These are phyloP conservation scores for Calonectria pseudoreteaudii DNA, from an alignment of 2,329 filamentous ascomycete species.

Conservation along the genomic window DNA sequence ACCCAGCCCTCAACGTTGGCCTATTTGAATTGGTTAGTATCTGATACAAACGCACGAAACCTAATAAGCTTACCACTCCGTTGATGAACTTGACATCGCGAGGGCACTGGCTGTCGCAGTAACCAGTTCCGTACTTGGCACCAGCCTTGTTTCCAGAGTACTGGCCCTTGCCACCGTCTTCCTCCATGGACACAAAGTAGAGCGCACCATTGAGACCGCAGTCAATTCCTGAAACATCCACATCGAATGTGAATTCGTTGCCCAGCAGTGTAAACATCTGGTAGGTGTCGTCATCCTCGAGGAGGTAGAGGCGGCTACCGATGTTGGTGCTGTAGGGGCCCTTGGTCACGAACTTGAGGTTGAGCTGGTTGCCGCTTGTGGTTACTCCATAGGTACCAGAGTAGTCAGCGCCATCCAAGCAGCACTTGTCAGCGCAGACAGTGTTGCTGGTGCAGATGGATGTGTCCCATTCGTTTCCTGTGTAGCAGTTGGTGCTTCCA, in stretches of 20 bases:
- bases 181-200: constrained; percentile 73
- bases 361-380: constrained; percentile 63
- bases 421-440: constrained; percentile 62
- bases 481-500: constrained; percentile 67
- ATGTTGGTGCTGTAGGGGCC: constrained; percentile 59
- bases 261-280: constrained; percentile 73
- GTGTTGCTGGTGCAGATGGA: constrained; percentile 53
- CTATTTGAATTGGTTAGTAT: constrained; percentile 38
- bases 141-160: constrained; percentile 63
- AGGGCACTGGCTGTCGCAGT: constrained; percentile 65
- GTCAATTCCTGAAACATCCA: constrained; percentile 75
- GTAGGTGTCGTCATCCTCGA: constrained; percentile 72
- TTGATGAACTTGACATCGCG: constrained; percentile 69
- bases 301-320: constrained; percentile 72
- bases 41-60: constrained; percentile 30
- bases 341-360: constrained; percentile 68
- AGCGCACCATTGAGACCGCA: constrained; percentile 80
- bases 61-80: constrained; percentile 53
- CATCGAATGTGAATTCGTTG: constrained; percentile 79
- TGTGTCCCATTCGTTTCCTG: constrained; percentile 62
- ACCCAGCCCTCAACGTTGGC: constrained; percentile 66
- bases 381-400: constrained; percentile 64
- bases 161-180: constrained; percentile 65
- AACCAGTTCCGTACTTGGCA: constrained; percentile 71
- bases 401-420: constrained; percentile 66